Base-by-base conservation (phyloP, 768 basidiomycete species). In the Calocybe cyanea region DNA sequence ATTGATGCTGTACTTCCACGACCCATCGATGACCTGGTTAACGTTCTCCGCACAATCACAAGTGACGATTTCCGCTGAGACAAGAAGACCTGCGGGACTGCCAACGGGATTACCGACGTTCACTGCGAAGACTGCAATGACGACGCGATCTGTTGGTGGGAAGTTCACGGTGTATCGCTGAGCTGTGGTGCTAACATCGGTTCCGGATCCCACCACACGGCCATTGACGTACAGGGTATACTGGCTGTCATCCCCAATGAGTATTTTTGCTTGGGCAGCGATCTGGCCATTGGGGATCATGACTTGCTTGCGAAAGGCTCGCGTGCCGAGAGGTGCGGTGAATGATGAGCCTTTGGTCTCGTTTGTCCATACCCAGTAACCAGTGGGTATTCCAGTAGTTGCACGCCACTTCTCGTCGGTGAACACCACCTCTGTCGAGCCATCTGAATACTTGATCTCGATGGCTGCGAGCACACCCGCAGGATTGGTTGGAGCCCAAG, bases 351-450 rank as follows among this genome's bases (percentile, higher is more conserved):
- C 45, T 31, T 24, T 46, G 31, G 61, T 47, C 25, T 66, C 63
- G 41, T 57, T 60, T 23, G 64, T 63, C 64, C 63, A 67, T n/a
- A 67, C 63, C 63, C 63, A 66, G 8, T 43, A 35, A 4, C 61
- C 63, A 6, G 51, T 41, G 1, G 64, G 59, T 2, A 56, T 54
- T 11, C 57, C 52, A 2, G 25, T 43, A 34, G 57, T 43, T 15
- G 48, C 52, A 30, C 59, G 62, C 67, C 67, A 69, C 1, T 52
- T 52, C 3, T 44, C 48, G 25, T 69, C 65, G 2, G 60, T 66
- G 39, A 60, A 55, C 21, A 69, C 51, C 23, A 50, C 58, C 6
- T 63, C 58, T 5, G 57, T 60, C 10, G 53, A 60, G 1, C 65
- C 64, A 30, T 68, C 64, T 17, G 45, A 50, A 51, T 63, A 69